Percentiles rank a stretch among this genome's conserved stretches.
Conservation (phyloP, 371 early-diverging fungal genomes). For the Circinella umbellata region DNA sequence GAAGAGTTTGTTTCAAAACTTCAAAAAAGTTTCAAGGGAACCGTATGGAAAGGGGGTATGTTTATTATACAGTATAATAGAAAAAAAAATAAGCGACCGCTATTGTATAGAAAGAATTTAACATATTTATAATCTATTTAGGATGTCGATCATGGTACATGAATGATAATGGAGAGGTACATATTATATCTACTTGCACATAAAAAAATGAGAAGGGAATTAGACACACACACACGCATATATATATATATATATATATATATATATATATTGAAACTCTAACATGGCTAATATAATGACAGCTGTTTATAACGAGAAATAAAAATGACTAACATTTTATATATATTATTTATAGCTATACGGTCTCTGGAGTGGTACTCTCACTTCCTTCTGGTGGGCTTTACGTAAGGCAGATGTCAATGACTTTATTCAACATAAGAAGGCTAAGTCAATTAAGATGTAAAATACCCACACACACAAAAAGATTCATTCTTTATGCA, state of each 20-base stretch:
- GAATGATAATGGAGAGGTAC: conserved; percentile 29
- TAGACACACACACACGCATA: too few species aligned
- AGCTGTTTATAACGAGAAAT: too few species aligned
- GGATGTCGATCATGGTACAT: conserved; percentile 35
- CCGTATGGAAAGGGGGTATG: conserved; percentile 29
- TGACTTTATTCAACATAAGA: background rate
- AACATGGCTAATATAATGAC: too few species aligned
- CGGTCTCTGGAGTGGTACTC: background rate
- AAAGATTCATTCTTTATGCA: too few species aligned
- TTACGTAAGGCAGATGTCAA: background rate
- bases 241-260: too few species aligned
- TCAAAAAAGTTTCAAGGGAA: conserved; percentile 23
- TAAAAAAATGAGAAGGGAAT: too few species aligned
- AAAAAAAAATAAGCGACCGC: background rate
- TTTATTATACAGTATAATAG: background rate
- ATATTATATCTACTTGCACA: background rate
- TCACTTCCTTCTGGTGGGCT: conserved; percentile 5
- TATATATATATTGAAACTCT: too few species aligned
- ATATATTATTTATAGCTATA: background rate
- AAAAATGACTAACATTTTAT: too few species aligned
- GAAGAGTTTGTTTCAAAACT: conserved; percentile 22
- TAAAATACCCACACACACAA: background rate
- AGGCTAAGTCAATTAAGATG: background rate
- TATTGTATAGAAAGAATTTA: background rate
- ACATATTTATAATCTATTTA: background rate